phyloP scores from a whole-genome alignment of 2,329 filamentous ascomycete genomes.

The Xylariales sp. region DNA sequence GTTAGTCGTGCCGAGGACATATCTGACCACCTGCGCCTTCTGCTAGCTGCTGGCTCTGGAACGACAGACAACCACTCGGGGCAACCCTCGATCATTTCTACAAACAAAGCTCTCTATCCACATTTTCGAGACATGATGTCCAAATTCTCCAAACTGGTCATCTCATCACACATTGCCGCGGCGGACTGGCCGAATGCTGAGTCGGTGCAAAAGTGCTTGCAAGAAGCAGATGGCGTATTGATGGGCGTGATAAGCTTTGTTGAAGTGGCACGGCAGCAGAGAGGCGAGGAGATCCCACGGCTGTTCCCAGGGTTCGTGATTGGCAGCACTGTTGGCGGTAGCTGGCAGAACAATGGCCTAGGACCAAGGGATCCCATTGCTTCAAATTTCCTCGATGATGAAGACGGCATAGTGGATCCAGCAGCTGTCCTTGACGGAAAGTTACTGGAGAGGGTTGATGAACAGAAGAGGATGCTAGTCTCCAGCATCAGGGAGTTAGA shows the following conservation, averaged over 20 bases:
- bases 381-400: slow-evolving; percentile 82
- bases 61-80: slow-evolving; percentile 99
- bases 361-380: slow-evolving; percentile 66
- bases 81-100: slow-evolving; percentile 98
- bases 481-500: slow-evolving; percentile 83
- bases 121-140: slow-evolving; percentile 99
- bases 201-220: slow-evolving; percentile 89
- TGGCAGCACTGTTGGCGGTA: slow-evolving; percentile 77
- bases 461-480: slow-evolving; percentile 80
- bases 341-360: slow-evolving; percentile 74
- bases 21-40: slow-evolving; percentile 86
- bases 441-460: slow-evolving; percentile 78
- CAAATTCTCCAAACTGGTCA: slow-evolving; percentile 96
- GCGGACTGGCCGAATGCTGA: slow-evolving; percentile 94
- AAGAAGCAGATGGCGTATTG: slow-evolving; percentile 95
- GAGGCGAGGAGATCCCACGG: slow-evolving; percentile 89
- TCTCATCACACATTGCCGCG: slow-evolving; percentile 95
- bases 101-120: slow-evolving; percentile 93
- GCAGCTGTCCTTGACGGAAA: slow-evolving; percentile 69
- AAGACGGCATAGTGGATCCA: slow-evolving; percentile 69
- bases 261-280: slow-evolving; percentile 87
- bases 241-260: slow-evolving; percentile 95
- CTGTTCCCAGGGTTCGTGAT: slow-evolving; percentile 90
- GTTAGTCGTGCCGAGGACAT: slow-evolving; percentile 96
- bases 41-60: slow-evolving; percentile 92